These are phyloP conservation scores for Boletus sp. DNA, from an alignment of 768 basidiomycete species.

Conservation along the genomic window DNA sequence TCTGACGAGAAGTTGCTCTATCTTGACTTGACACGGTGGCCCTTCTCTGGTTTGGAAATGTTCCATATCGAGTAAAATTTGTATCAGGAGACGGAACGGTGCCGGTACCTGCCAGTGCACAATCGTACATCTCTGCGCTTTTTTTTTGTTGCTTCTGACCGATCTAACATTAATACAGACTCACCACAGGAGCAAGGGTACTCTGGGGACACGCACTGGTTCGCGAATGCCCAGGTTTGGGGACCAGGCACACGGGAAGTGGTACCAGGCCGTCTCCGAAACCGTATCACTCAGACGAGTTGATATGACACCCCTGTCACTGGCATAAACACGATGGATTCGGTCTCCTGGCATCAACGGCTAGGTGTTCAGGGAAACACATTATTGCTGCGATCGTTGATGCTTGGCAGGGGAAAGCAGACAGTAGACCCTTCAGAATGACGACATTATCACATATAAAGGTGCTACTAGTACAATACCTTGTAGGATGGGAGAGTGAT, in stretches of 20 bases:
- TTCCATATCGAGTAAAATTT: neutral
- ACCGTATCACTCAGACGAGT: too few species aligned
- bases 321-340: too few species aligned
- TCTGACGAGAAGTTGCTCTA: conserved; percentile 2
- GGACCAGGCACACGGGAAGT: neutral
- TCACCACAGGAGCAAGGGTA: neutral
- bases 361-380: neutral
- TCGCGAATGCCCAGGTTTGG: too few species aligned
- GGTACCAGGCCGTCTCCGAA: too few species aligned
- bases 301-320: too few species aligned
- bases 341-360: too few species aligned
- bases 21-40: neutral
- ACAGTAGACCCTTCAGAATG: too few species aligned
- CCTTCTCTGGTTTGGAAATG: neutral
- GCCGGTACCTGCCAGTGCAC: neutral
- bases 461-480: neutral
- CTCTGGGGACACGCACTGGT: neutral
- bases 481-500: neutral
- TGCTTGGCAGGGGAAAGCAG: neutral
- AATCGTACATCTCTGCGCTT: neutral
- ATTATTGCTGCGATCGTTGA: neutral
- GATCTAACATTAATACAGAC: neutral
- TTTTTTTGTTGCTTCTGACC: neutral
- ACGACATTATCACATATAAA: too few species aligned
- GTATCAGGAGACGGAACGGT: too few species aligned